Evolutionary conservation across 2,329 filamentous ascomycete genomes (phyloP), one percentile per base, ranked within the genome.

Genomic region (Xylaria sp.): DNA sequence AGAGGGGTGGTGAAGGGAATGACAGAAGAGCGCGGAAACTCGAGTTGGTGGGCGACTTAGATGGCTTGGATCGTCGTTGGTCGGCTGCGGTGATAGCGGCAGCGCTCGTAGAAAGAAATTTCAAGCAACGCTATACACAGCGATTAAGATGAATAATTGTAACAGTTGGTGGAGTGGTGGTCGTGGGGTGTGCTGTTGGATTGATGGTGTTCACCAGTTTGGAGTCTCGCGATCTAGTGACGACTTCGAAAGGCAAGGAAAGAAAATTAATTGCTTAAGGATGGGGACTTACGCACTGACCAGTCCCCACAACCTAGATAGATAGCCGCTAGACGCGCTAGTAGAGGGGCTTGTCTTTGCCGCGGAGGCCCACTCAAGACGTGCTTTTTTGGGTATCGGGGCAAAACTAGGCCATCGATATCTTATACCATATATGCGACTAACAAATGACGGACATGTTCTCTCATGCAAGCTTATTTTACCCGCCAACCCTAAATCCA

Each of bases 341-440:
- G 6, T 10, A 11, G 3, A 7, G 15, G 23, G 15, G 23, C 48
- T 51, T 0, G 1, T 11, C 15, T 53, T 53, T 53, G 49, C 49
- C 26, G 49, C 46, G 44, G 4, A 5, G 46, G 13, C 28, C 49
- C 31, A 54, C 49, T 28, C 28, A 38, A 20, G n/a, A 28, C 31
- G 53, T 20, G 5, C 33, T 13, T 36, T 54, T 54, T 38, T n/a
- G 10, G n/a, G 31, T 38, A 56, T 56, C 51, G 51, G 51, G 51
- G 51, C 51, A 38, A 38, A 38, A 40, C 36, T 26, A 23, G 54
- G 20, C 20, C 13, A 7, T 5, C 7, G 9, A n/a, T 23, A 28
- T 42, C 13, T 20, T 49, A 66, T 53, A 15, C 59, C 10, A 31
- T 31, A 58, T 67, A 67, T 67, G 65, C 54, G 23, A 42, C 53